Percentiles rank a stretch among this genome's conserved stretches.
These are phyloP conservation scores for Globomyces pollinis-pini DNA, from an alignment of 192 early-diverging fungal species.

Conservation along the genomic window DNA sequence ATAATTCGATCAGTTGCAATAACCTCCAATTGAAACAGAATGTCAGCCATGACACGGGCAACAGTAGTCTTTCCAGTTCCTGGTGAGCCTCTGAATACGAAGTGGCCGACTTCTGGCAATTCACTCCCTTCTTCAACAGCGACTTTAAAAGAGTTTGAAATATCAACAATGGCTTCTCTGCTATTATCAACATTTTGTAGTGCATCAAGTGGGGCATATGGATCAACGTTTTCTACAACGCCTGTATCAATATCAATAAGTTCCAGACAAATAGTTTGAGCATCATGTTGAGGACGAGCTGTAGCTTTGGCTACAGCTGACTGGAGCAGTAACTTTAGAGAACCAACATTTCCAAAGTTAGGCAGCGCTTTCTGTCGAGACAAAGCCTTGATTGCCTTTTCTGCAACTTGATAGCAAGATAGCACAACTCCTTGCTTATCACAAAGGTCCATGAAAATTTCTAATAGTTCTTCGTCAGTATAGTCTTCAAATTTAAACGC, in stretches of 20 bases:
- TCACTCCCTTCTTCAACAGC: conserved; percentile 15
- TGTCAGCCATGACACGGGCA: conserved; percentile 19
- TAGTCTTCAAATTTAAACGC: conserved; percentile 33
- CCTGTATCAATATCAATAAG: conserved; percentile 11
- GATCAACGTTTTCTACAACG: conserved; percentile 13
- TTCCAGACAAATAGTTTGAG: conserved; percentile 15
- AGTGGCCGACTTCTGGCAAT: conserved; percentile 22
- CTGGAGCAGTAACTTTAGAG: conserved; percentile 18
- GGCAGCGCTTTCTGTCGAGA: conserved; percentile 22
- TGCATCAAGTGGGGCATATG: conserved; percentile 15
- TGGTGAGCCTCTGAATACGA: conserved; percentile 28
- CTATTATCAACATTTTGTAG: conserved; percentile 19
- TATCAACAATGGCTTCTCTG: conserved; percentile 12
- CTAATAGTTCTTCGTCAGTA: conserved; percentile 16
- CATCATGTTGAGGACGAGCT: too few species aligned
- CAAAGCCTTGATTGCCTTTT: conserved; percentile 15
- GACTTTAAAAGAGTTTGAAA: conserved; percentile 17
- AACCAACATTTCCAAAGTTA: conserved; percentile 38
- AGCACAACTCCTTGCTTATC: conserved; percentile 9
- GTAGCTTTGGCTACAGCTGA: too few species aligned
- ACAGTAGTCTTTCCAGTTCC: conserved; percentile 31
- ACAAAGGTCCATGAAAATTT: conserved; percentile 21
- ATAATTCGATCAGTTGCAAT: conserved; percentile 17
- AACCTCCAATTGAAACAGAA: conserved; percentile 24
- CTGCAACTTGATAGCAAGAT: conserved; percentile 13